A percentile compares a stretch with the other conserved stretches of the same genome.
phyloP scores from a whole-genome alignment of 345 rosid genomes.

The Noccaea caerulescens region DNA sequence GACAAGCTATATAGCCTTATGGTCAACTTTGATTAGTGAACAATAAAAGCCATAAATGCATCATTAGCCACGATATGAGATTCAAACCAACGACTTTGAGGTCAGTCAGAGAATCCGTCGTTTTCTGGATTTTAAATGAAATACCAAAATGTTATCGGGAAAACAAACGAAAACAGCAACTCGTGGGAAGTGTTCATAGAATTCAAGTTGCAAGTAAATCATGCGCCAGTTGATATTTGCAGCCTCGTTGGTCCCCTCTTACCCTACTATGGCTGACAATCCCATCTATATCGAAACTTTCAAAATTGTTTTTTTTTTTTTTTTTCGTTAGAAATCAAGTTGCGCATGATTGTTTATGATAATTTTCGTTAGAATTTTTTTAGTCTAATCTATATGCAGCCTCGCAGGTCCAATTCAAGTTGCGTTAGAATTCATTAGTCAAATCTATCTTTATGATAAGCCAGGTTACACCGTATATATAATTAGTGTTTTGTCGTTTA shows the following conservation, averaged over 20 bases:
- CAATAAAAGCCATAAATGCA: background rate
- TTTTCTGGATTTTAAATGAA: constrained; percentile 6
- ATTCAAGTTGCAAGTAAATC: constrained; percentile 24
- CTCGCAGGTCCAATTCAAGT: no score
- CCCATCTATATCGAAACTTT: constrained; percentile 1
- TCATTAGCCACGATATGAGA: background rate
- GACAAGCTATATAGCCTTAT: background rate
- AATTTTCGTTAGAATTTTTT: no score
- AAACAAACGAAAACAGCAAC: constrained; percentile 23
- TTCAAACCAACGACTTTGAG: constrained; percentile 23
- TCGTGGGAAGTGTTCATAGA: constrained; percentile 18
- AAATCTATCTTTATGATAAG: no score
- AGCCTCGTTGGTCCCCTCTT: constrained; percentile 35
- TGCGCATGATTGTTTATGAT: no score
- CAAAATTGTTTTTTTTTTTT: background rate
- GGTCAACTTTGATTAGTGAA: constrained; percentile 25
- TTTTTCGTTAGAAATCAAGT: no score
- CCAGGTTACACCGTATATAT: no score
- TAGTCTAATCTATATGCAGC: no score
- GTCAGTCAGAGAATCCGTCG: constrained; percentile 7
- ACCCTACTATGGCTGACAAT: background rate
- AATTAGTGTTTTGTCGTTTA: no score
- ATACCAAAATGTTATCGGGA: constrained; percentile 17
- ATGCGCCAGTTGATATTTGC: constrained; percentile 34
- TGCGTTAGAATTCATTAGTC: no score